A percentile compares a stretch with the other conserved stretches of the same genome.
phyloP scores from a whole-genome alignment of 106 monocot genomes.

The Chionographis japonica region DNA sequence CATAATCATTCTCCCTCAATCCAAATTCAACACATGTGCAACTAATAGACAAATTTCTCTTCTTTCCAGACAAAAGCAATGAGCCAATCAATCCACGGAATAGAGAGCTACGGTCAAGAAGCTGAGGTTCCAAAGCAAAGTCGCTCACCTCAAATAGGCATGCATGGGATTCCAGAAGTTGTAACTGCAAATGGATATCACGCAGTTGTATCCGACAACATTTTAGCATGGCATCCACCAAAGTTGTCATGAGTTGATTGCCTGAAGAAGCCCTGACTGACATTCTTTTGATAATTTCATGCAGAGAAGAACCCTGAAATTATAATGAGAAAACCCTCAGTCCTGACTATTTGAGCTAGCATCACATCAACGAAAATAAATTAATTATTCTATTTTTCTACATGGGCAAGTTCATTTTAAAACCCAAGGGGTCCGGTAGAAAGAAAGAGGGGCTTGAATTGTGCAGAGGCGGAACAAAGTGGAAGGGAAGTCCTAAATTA shows the following conservation, averaged over 20 bases:
- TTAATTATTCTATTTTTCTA: too few relatives aligned
- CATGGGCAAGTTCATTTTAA: too few relatives aligned
- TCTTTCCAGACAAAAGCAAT: slow-evolving; percentile 19
- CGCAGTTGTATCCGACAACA: slow-evolving; percentile 32
- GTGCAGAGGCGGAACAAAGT: too few relatives aligned
- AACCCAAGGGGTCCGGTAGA: too few relatives aligned
- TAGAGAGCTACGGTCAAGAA: slow-evolving; percentile 19
- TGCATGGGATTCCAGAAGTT: slow-evolving; percentile 22
- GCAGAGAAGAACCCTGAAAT: slow-evolving; percentile 66
- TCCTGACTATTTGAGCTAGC: too few relatives aligned
- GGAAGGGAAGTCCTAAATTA: too few relatives aligned
- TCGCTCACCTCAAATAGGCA: slow-evolving; percentile 38
- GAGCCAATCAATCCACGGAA: slow-evolving; percentile 30
- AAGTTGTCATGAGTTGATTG: slow-evolving; percentile 22
- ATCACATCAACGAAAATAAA: too few relatives aligned
- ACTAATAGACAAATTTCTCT: slow-evolving; percentile 27
- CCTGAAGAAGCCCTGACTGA: slow-evolving; percentile 15
- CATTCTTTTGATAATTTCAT: slow-evolving; percentile 46
- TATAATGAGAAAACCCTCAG: background rate
- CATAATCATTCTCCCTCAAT: slow-evolving; percentile 31
- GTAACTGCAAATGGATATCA: slow-evolving; percentile 41
- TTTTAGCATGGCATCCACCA: slow-evolving; percentile 28
- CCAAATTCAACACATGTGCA: slow-evolving; percentile 31
- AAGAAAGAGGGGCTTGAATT: too few relatives aligned
- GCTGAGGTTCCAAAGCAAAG: slow-evolving; percentile 32